Evolutionary conservation across 192 early-diverging fungal species (phyloP).

Genomic region (Rhizophagus sp.): DNA sequence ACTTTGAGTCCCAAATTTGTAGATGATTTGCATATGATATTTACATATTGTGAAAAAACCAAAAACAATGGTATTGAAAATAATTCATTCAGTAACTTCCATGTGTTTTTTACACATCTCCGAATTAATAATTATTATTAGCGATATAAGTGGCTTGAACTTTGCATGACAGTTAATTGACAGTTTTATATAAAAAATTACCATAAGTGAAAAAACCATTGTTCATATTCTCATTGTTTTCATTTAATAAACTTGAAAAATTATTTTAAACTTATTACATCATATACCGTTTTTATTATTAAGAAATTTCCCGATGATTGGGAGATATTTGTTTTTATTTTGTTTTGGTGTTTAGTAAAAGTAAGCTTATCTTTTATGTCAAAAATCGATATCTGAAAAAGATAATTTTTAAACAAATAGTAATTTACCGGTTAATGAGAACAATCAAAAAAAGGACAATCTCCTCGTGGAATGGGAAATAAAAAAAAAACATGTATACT

Average conservation of each 20-base stretch:
- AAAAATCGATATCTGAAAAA: background rate
- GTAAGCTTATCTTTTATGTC: background rate
- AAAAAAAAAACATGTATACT: background rate
- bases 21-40: too few species aligned
- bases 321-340: background rate
- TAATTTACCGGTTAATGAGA: background rate
- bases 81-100: too few species aligned
- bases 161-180: background rate
- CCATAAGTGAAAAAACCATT: background rate
- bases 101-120: too few species aligned
- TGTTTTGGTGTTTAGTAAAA: background rate
- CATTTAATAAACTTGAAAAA: background rate
- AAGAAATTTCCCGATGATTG: too few species aligned
- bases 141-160: too few species aligned
- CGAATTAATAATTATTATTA: too few species aligned
- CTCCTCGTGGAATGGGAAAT: background rate
- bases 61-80: too few species aligned
- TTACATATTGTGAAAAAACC: too few species aligned
- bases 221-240: background rate
- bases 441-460: background rate
- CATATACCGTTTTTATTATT: background rate
- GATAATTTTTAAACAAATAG: background rate
- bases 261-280: background rate
- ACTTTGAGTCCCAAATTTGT: too few species aligned
- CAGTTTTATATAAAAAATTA: background rate